phyloP scores from a whole-genome alignment of 352 stramenopile species.

The Thalassiosira tumida region DNA sequence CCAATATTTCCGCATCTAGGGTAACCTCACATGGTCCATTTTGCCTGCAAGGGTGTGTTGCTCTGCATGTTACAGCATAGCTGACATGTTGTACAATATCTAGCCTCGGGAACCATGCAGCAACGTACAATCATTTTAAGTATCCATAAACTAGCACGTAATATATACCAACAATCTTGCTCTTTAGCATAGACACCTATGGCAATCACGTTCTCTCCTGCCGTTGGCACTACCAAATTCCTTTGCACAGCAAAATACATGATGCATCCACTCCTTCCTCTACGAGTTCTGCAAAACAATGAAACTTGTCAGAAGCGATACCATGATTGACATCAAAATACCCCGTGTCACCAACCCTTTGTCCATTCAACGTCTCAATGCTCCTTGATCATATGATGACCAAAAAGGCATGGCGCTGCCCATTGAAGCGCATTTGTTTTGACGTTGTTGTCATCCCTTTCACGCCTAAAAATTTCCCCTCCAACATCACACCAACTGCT shows the following conservation, averaged over 20 bases:
- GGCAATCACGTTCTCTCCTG: constrained; percentile 28
- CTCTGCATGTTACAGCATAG: too few species aligned
- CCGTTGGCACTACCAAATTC: constrained; percentile 20
- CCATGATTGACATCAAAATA: constrained; percentile 3
- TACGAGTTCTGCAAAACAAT: background rate
- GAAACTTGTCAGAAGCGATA: background rate
- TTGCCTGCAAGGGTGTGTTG: too few species aligned
- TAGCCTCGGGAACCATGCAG: too few species aligned
- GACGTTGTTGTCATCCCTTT: background rate
- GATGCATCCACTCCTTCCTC: constrained; percentile 2
- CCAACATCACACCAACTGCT: background rate
- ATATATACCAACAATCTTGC: too few species aligned
- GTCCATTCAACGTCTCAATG: background rate
- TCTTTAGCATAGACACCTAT: constrained; percentile 50
- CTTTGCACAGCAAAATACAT: constrained; percentile 13
- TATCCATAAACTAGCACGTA: too few species aligned
- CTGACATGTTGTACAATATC: too few species aligned
- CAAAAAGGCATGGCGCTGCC: background rate
- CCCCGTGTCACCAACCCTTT: background rate
- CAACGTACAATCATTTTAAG: too few species aligned
- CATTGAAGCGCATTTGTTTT: background rate
- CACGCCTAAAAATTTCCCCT: background rate
- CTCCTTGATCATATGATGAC: background rate
- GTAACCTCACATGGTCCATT: too few species aligned
- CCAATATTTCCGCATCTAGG: too few species aligned